Conservation (phyloP, 805 yeast species). For the Cyberlindnera subsufficiens region DNA sequence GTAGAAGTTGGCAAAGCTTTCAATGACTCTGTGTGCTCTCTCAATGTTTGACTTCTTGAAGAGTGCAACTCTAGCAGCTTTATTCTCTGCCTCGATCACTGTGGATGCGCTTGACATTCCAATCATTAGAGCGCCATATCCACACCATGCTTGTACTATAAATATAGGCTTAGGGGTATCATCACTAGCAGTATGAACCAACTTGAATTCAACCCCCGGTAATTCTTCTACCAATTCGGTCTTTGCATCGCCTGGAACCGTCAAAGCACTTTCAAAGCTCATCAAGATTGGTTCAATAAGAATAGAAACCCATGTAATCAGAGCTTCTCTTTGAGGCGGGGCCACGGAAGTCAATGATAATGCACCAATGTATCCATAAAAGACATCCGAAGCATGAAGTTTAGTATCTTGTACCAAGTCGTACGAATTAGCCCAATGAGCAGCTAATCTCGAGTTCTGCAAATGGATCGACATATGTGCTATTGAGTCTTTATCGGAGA, state of each 20-base stretch:
- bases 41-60: background rate
- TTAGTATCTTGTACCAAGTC: background rate
- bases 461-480: background rate
- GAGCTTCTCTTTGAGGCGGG: background rate
- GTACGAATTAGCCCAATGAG: conserved; percentile 1
- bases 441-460: background rate
- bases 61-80: conserved; percentile 1
- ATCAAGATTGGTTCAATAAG: conserved; percentile 7
- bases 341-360: background rate
- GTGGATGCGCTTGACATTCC: conserved; percentile 1
- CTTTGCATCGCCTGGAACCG: background rate
- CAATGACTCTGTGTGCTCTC: background rate
- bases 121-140: background rate
- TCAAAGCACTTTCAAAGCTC: conserved; percentile 1
- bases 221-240: background rate
- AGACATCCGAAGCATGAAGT: background rate
- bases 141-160: conserved; percentile 3
- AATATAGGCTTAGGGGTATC: background rate
- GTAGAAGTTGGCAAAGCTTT: background rate
- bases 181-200: background rate
- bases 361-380: conserved; percentile 5
- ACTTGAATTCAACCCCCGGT: background rate
- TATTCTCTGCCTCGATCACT: conserved; percentile 1
- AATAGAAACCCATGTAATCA: background rate
- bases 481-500: conserved; percentile 1